These are phyloP conservation scores for Rhodomyrtus psidioides DNA, from an alignment of 441 rosid genomes.

Conservation along the genomic window DNA sequence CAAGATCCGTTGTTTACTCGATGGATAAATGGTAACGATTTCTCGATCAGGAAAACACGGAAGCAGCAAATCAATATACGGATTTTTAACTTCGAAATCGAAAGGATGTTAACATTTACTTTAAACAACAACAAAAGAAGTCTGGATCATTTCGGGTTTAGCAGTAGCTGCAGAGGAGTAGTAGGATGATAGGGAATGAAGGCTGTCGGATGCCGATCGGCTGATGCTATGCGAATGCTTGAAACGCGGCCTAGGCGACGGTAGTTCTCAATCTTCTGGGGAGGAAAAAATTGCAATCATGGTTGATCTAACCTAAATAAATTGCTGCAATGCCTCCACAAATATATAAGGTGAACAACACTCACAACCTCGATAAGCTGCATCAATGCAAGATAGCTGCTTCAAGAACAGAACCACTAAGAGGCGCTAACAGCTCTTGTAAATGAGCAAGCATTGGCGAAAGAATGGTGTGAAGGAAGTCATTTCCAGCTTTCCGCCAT, in stretches of 20 bases:
- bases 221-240: background rate
- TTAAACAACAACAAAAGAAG: background rate
- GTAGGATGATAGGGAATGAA: background rate
- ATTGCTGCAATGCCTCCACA: background rate
- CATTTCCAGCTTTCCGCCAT: background rate
- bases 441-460: background rate
- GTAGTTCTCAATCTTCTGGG: background rate
- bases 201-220: background rate
- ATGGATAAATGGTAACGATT: background rate
- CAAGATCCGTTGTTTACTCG: background rate
- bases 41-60: background rate
- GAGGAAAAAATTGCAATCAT: background rate
- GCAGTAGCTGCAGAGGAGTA: background rate
- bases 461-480: background rate
- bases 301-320: background rate
- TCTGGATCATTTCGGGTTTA: background rate
- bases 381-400: background rate
- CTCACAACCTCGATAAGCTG: background rate
- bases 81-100: background rate
- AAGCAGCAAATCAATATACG: background rate
- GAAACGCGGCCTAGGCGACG: background rate
- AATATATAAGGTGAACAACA: background rate
- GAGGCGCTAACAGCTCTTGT: background rate
- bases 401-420: background rate
- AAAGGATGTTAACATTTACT: background rate